Percentiles rank a stretch among this genome's conserved stretches.
Conservation (phyloP, 495 filamentous ascomycete genomes). For the Podospora didyma region DNA sequence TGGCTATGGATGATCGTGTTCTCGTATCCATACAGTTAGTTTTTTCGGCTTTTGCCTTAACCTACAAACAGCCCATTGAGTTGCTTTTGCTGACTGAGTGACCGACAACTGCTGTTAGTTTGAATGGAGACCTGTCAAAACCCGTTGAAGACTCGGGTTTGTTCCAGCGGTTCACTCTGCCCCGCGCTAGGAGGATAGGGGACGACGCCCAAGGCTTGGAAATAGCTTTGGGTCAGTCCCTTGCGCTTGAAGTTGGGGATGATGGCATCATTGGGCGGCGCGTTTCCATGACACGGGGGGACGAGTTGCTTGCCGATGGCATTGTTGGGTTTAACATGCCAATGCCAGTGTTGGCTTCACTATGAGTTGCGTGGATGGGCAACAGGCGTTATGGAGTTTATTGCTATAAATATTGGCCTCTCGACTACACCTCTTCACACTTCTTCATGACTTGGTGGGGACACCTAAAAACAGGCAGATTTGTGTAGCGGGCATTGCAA, state of each 20-base stretch:
- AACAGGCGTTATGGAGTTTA: neutral
- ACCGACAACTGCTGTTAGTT: constrained; percentile 19
- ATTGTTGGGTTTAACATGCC: constrained; percentile 44
- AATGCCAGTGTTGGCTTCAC: neutral
- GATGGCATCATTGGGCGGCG: constrained; percentile 46
- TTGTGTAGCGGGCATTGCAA: too few species aligned
- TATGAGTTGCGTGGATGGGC: neutral
- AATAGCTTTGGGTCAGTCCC: constrained; percentile 27
- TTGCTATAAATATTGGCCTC: too few species aligned
- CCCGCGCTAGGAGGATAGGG: neutral
- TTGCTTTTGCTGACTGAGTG: too few species aligned
- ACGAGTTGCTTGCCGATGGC: constrained; percentile 36
- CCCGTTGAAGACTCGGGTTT: constrained; percentile 30
- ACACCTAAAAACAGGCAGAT: too few species aligned
- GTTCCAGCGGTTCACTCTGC: constrained; percentile 29
- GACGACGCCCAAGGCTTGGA: constrained; percentile 17
- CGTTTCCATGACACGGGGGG: constrained; percentile 33
- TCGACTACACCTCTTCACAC: too few species aligned
- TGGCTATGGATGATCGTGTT: constrained; percentile 7
- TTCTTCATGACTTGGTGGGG: too few species aligned
- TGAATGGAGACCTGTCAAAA: constrained; percentile 35
- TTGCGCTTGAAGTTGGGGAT: constrained; percentile 36
- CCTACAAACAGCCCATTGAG: too few species aligned
- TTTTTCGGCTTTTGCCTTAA: too few species aligned
- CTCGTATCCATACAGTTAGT: constrained; percentile 29